Evolutionary conservation across 225 moss, liverwort and hornwort species (phyloP).

Genomic region (Sphagnum tenellum): DNA sequence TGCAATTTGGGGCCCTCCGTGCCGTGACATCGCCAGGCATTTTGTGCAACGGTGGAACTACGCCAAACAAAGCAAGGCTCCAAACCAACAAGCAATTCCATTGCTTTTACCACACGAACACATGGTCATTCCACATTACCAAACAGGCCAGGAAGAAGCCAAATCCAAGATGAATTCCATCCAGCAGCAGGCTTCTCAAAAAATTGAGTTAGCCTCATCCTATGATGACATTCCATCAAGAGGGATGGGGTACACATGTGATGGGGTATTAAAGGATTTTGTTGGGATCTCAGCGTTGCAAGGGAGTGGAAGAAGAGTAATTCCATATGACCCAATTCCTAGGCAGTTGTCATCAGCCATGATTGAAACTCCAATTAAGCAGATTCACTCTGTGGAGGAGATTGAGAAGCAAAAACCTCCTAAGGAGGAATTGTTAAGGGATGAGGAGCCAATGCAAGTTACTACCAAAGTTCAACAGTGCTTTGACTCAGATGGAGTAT

Average conservation of each 20-base stretch:
- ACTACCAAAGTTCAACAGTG: background rate
- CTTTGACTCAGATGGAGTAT: too few relatives aligned
- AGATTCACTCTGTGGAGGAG: slow-evolving; percentile 3
- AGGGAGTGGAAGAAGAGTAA: slow-evolving; percentile 27
- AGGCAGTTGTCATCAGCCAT: slow-evolving; percentile 7
- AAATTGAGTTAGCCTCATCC: slow-evolving; percentile 20
- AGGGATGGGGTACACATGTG: slow-evolving; percentile 15
- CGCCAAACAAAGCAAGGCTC: slow-evolving; percentile 45
- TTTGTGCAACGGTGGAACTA: slow-evolving; percentile 51
- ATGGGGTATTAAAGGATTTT: slow-evolving; percentile 19
- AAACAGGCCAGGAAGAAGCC: slow-evolving; percentile 35
- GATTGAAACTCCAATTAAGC: slow-evolving; percentile 1
- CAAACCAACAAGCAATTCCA: slow-evolving; percentile 28
- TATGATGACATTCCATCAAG: slow-evolving; percentile 27
- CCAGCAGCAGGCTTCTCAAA: slow-evolving; percentile 24
- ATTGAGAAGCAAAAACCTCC: slow-evolving; percentile 9
- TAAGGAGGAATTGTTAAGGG: slow-evolving; percentile 8
- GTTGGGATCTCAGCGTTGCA: slow-evolving; percentile 23
- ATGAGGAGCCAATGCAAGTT: background rate
- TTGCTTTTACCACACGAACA: slow-evolving; percentile 34
- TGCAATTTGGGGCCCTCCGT: slow-evolving; percentile 44
- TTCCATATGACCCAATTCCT: slow-evolving; percentile 10
- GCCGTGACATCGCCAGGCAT: slow-evolving; percentile 40
- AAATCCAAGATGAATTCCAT: slow-evolving; percentile 29
- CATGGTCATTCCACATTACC: slow-evolving; percentile 47